These are phyloP conservation scores for Pyrus communis DNA, from an alignment of 306 rosid species.

Conservation along the genomic window DNA sequence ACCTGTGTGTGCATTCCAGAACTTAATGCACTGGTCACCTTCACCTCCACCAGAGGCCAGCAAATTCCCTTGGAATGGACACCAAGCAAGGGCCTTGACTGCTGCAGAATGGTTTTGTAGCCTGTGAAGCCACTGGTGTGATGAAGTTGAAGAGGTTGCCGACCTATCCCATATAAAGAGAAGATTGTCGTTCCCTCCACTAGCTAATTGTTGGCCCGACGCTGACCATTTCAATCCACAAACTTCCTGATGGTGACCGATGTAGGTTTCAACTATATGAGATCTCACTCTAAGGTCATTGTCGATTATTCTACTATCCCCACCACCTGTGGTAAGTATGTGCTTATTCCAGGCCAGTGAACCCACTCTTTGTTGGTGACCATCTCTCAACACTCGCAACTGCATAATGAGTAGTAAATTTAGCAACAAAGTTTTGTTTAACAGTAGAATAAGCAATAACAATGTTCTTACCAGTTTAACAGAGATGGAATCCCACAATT, in stretches of 20 bases:
- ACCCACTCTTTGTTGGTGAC: slow-evolving; percentile 46
- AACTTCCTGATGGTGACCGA: slow-evolving; percentile 55
- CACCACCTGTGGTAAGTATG: slow-evolving; percentile 54
- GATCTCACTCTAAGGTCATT: slow-evolving; percentile 55
- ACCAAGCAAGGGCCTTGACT: slow-evolving; percentile 80
- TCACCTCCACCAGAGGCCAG: slow-evolving; percentile 61
- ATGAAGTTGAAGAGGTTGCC: slow-evolving; percentile 39
- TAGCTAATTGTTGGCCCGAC: slow-evolving; percentile 64
- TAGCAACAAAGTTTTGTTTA: too few species aligned
- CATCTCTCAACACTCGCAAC: slow-evolving; percentile 10
- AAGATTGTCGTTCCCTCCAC: slow-evolving; percentile 76
- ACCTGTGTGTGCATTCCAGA: slow-evolving; percentile 69
- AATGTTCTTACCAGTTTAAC: slow-evolving; percentile 27
- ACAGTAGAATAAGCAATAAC: background rate
- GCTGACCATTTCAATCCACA: slow-evolving; percentile 79
- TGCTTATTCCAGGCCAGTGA: slow-evolving; percentile 61
- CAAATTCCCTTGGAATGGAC: slow-evolving; percentile 70
- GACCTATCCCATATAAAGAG: slow-evolving; percentile 70
- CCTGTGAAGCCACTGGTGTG: slow-evolving; percentile 66
- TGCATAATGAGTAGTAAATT: too few species aligned
- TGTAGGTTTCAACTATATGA: slow-evolving; percentile 43
- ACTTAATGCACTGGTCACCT: slow-evolving; percentile 31
- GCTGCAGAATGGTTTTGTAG: slow-evolving; percentile 62
- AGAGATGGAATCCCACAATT: slow-evolving; percentile 57
- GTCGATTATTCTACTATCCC: slow-evolving; percentile 46